Evolutionary conservation across 2,329 filamentous ascomycete genomes (phyloP), one percentile per base, ranked within the genome.

Genomic region (Dryadomyces quercivorus): DNA sequence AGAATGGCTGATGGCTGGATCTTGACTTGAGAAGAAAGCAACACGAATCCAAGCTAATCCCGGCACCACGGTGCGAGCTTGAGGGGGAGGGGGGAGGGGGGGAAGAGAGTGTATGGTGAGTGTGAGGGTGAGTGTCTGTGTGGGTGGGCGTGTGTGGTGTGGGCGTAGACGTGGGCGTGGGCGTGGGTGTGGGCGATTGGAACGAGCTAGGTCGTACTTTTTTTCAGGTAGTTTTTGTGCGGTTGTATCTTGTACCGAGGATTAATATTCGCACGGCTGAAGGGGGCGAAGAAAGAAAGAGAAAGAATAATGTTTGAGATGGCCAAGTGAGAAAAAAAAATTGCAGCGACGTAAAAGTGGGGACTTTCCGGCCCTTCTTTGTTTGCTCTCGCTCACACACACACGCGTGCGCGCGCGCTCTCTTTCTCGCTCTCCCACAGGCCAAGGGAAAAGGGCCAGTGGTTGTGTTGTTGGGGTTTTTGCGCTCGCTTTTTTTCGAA

Each of bases 1-100:
- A 59, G 57, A 54, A 57, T 56, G 55, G 21, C 50, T 56, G 53
- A 57, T 56, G 55, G 21, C 50, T 56, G 53, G 50, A 51, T 57
- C 56, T 38, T 34, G 51, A 31, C 26, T 31, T 31, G 26, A 31
- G 26, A 36, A 49, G 44, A 43, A 52, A 16, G 36, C 36, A 31
- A 26, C 8, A 47, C 36, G 15, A 42, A 38, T 42, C 42, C 44
- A 54, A 38, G n/a, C 42, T 40, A 51, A 50, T 50, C 56, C 56
- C 58, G 50, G 47, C 51, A 42, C 55, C 55, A 57, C 54, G 57
- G 55, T 56, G 57, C 42, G 26, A 45, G 40, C 50, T 51, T 59
- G 16, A 9, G 16, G 12, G 16, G 38, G 26, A 31, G 26, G 26
- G 26, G 26, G 26, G 8, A 31, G 26, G 26, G 26, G 8, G 26